Percentiles rank a stretch among this genome's conserved stretches.
Evolutionary conservation across 1,284 basidiomycete genomes (phyloP).

Genomic region (Moesziomyces parantarcticus): DNA sequence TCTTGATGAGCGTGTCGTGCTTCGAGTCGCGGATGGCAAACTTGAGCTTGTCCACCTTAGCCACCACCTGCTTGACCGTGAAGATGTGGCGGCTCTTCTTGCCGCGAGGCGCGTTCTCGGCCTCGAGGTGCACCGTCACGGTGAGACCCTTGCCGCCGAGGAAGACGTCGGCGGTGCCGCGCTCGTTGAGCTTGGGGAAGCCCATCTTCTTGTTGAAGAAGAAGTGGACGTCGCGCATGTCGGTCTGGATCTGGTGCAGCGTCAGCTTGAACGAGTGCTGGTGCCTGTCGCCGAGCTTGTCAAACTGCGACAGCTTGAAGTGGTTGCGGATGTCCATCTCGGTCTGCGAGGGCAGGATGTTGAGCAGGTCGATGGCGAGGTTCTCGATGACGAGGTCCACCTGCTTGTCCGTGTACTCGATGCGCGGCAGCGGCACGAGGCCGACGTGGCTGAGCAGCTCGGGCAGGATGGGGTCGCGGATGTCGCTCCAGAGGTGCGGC

Average conservation of each 20-base stretch:
- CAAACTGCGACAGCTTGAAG: constrained; percentile 74
- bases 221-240: constrained; percentile 90
- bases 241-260: constrained; percentile 86
- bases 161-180: constrained; percentile 90
- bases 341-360: constrained; percentile 75
- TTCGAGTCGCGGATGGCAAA: constrained; percentile 90
- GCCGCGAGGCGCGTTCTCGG: constrained; percentile 71
- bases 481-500: constrained; percentile 82
- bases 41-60: constrained; percentile 85
- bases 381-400: constrained; percentile 86
- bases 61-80: constrained; percentile 79
- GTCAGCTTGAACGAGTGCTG: constrained; percentile 61
- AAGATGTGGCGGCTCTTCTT: constrained; percentile 73
- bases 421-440: constrained; percentile 80
- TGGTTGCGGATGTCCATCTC: constrained; percentile 84
- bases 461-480: constrained; percentile 84
- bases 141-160: constrained; percentile 83
- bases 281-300: constrained; percentile 54
- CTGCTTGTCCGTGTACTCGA: constrained; percentile 63
- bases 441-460: constrained; percentile 77
- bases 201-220: constrained; percentile 73
- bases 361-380: constrained; percentile 82
- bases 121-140: constrained; percentile 72
- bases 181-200: constrained; percentile 83
- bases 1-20: constrained; percentile 91